A percentile compares a stretch with the other conserved stretches of the same genome.
Conservation (phyloP, 2,329 filamentous ascomycete species). For the Orbilia brochopaga region DNA sequence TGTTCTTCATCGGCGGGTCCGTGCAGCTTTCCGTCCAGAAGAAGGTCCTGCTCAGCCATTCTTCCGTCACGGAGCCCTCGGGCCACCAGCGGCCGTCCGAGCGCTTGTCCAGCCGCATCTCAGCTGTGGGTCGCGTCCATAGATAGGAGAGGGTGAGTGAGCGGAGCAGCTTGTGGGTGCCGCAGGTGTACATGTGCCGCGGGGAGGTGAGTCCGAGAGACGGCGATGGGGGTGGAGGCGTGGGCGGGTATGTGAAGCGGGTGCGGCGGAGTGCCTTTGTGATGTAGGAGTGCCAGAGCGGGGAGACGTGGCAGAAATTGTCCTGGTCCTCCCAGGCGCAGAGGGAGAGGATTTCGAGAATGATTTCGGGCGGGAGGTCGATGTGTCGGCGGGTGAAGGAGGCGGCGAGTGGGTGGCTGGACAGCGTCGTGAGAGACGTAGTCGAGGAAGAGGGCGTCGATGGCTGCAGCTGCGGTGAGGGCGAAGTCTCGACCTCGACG, state of each 20-base stretch:
- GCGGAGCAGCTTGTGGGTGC: slow-evolving; percentile 46
- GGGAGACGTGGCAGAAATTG: slow-evolving; percentile 48
- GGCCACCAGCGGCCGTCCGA: slow-evolving; percentile 44
- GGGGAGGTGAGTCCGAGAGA: slow-evolving; percentile 9
- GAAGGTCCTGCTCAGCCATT: slow-evolving; percentile 45
- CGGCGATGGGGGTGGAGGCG: slow-evolving; percentile 1
- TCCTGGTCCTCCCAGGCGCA: slow-evolving; percentile 50
- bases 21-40: slow-evolving; percentile 50
- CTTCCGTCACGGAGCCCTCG: slow-evolving; percentile 40
- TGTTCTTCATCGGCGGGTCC: slow-evolving; percentile 45
- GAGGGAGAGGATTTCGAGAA: slow-evolving; percentile 49
- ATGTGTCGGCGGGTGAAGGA: slow-evolving; percentile 25
- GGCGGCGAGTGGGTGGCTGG: slow-evolving; percentile 16
- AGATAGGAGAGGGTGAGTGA: slow-evolving; percentile 46
- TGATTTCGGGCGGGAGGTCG: slow-evolving; percentile 47
- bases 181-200: slow-evolving; percentile 36
- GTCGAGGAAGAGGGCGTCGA: slow-evolving; percentile 35
- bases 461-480: neutral
- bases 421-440: slow-evolving; percentile 37
- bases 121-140: slow-evolving; percentile 46
- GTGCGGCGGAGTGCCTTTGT: slow-evolving; percentile 42
- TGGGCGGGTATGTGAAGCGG: slow-evolving; percentile 36
- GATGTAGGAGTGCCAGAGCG: slow-evolving; percentile 49
- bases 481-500: slow-evolving; percentile 8
- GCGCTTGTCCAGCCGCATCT: slow-evolving; percentile 41